A percentile compares a stretch with the other conserved stretches of the same genome.
Evolutionary conservation across 768 basidiomycete species (phyloP).

Genomic region (Russula sp.): DNA sequence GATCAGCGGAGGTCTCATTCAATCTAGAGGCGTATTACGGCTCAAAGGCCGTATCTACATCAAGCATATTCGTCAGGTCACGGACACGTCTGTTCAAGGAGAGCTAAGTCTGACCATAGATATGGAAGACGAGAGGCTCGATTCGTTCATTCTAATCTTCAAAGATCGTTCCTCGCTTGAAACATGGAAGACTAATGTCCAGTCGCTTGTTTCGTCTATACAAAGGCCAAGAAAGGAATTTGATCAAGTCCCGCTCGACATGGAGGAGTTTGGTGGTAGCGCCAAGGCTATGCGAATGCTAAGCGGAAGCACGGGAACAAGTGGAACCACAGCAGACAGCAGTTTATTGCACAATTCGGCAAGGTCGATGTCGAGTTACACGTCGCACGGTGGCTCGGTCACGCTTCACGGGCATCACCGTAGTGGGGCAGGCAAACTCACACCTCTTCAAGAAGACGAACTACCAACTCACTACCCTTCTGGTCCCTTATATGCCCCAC

Average conservation of each 20-base stretch:
- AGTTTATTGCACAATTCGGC: conserved; percentile 56
- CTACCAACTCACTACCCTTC: conserved; percentile 13
- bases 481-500: conserved; percentile 35
- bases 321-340: conserved; percentile 51
- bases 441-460: conserved; percentile 24
- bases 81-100: conserved; percentile 66
- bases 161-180: conserved; percentile 85
- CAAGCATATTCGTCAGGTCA: conserved; percentile 86
- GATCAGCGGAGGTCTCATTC: conserved; percentile 14
- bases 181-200: conserved; percentile 82
- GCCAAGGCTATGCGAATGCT: conserved; percentile 74
- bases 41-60: conserved; percentile 96
- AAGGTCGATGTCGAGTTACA: conserved; percentile 70
- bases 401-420: conserved; percentile 12
- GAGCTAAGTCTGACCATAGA: conserved; percentile 95
- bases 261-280: conserved; percentile 74
- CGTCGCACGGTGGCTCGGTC: conserved; percentile 38
- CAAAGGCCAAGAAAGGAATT: conserved; percentile 42
- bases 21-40: conserved; percentile 66
- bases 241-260: conserved; percentile 29
- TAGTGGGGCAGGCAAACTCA: conserved; percentile 21
- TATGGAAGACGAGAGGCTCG: conserved; percentile 92
- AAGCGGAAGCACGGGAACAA: conserved; percentile 63
- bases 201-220: conserved; percentile 66
- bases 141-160: conserved; percentile 95